Base-by-base conservation (phyloP, 1,139 yeast species). In the Lodderomyces beijingensis region DNA sequence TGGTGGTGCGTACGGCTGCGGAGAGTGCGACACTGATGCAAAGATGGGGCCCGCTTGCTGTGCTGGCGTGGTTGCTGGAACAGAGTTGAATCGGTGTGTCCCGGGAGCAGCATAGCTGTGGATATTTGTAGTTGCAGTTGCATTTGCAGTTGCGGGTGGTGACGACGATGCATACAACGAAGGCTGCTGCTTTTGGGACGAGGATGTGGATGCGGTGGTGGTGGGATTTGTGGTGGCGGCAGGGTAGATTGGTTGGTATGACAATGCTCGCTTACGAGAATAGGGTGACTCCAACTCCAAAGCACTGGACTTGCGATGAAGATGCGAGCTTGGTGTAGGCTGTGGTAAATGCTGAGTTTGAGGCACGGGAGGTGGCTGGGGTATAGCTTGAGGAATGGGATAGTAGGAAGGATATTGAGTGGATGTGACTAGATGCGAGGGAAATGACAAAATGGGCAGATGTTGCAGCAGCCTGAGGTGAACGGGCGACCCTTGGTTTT, bases 301-400 rank as follows among this genome's bases (percentile, higher is more conserved):
- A 32, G 16, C 55, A 51, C 11, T 45, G 52, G 39, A 56, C 57
- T 38, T 60, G 60, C 32, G 56, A 65, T 27, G 60, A 53, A 40
- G 59, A 60, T 4, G 69, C 67, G 4, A 65, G 59, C 1, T 65
- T 65, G 26, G 57, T 41, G 9, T 18, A 27, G 9, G 10, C n/a
- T 19, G 8, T 19, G n/a, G 37, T 18, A 44, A 48, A 8, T 44
- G 49, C 19, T 23, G 33, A n/a, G 22, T 13, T 11, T 30, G 32
- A 9, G 34, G 32, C 20, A 36, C 29, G 8, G 28, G 33, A 18
- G 30, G 38, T 23, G n/a, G n/a, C n/a, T 26, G 32, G 28, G 37
- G 33, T 5, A 27, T 30, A 28, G 17, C 36, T 17, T 46, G 51
- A 6, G 46, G 50, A 8, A 53, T 46, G 12, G 56, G 46, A 40